phyloP scores from a whole-genome alignment of 2,329 filamentous ascomycete species.

The Alternaria novae-zelandiae region DNA sequence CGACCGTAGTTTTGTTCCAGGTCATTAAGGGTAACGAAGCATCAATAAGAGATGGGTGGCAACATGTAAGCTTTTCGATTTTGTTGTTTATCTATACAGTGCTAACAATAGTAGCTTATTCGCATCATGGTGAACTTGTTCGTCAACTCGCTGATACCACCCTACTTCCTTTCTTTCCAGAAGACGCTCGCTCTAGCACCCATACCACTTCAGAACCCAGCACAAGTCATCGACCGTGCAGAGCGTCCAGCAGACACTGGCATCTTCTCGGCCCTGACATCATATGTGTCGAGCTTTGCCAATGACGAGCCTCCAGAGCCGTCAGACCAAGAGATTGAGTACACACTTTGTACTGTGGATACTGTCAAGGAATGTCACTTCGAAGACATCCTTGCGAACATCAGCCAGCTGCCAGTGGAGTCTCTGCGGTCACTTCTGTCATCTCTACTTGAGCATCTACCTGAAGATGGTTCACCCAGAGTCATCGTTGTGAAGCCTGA shows the following conservation, averaged over 20 bases:
- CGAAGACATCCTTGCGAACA: slow-evolving; percentile 80
- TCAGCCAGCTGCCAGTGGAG: slow-evolving; percentile 70
- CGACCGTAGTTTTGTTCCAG: slow-evolving; percentile 92
- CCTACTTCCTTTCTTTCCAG: slow-evolving; percentile 72
- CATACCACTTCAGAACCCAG: slow-evolving; percentile 89
- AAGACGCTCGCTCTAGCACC: slow-evolving; percentile 73
- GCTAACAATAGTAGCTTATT: slow-evolving; percentile 69
- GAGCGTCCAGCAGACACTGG: slow-evolving; percentile 79
- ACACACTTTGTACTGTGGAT: slow-evolving; percentile 91
- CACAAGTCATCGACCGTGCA: slow-evolving; percentile 89
- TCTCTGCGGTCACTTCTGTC: slow-evolving; percentile 70
- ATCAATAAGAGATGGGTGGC: slow-evolving; percentile 78
- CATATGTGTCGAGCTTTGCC: slow-evolving; percentile 97
- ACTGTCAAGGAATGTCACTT: slow-evolving; percentile 91
- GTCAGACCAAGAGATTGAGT: slow-evolving; percentile 95
- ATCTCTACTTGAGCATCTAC: slow-evolving; percentile 80
- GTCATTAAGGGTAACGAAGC: slow-evolving; percentile 86
- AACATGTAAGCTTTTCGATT: slow-evolving; percentile 64
- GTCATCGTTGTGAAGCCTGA: slow-evolving; percentile 94
- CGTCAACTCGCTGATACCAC: slow-evolving; percentile 88
- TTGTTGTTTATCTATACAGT: neutral
- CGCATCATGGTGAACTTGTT: slow-evolving; percentile 96
- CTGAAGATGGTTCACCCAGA: slow-evolving; percentile 79
- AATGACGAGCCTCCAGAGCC: slow-evolving; percentile 97
- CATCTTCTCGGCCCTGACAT: slow-evolving; percentile 91